phyloP scores from a whole-genome alignment of 2,329 filamentous ascomycete species.

The Cordyceps militaris region DNA sequence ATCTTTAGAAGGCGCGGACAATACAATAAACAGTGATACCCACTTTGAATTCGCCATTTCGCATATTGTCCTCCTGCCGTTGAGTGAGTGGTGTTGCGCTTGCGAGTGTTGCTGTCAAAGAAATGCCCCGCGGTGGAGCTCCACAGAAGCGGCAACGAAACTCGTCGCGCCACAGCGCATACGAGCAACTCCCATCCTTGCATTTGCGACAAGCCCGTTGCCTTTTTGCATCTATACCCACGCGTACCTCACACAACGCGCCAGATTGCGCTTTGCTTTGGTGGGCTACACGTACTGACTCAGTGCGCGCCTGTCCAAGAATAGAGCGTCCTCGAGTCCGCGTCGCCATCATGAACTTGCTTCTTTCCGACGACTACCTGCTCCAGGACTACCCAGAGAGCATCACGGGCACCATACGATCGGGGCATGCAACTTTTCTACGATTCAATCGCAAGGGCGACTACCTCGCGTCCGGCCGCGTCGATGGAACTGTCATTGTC shows the following conservation, averaged over 20 bases:
- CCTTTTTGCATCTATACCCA: neutral
- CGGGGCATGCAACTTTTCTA: conserved; percentile 56
- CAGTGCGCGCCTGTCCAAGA: neutral
- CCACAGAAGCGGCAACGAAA: conserved; percentile 9
- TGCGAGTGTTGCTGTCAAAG: neutral
- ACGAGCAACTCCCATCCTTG: conserved; percentile 2
- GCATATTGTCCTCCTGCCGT: conserved; percentile 2
- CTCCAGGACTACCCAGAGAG: conserved; percentile 83
- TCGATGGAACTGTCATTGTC: conserved; percentile 89
- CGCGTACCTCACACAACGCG: neutral
- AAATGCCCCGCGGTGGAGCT: conserved; percentile 12
- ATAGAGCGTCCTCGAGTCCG: neutral
- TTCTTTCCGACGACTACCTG: conserved; percentile 56
- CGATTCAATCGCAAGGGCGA: conserved; percentile 95
- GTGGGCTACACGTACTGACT: neutral
- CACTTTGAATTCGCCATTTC: conserved; percentile 50
- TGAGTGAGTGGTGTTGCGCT: neutral
- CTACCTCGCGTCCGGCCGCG: conserved; percentile 86
- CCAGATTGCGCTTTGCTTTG: neutral
- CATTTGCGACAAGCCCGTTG: conserved; percentile 1
- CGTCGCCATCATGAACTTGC: conserved; percentile 44
- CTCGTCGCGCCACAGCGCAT: neutral
- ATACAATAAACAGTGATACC: conserved; percentile 14
- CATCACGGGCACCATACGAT: conserved; percentile 78
- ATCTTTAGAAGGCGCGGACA: neutral